Percentiles rank a stretch among this genome's conserved stretches.
phyloP scores from a whole-genome alignment of 768 basidiomycete genomes.

The Multifurca ochricompacta region DNA sequence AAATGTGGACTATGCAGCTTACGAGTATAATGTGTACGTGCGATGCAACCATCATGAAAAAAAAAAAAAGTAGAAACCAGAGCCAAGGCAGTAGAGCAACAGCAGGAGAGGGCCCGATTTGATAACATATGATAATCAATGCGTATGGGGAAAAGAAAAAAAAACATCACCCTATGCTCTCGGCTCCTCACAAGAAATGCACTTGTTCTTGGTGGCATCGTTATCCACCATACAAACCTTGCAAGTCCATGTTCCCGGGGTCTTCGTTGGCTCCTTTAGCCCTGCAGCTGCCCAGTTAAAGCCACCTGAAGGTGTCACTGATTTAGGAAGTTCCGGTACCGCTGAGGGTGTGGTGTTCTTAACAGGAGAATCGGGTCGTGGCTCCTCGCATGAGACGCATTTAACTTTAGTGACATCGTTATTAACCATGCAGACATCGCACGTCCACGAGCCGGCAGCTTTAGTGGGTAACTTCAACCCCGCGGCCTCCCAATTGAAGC shows the following conservation, averaged over 20 bases:
- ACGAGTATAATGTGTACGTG: slow-evolving; percentile 22
- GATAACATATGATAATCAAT: slow-evolving; percentile 17
- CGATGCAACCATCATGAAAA: background rate
- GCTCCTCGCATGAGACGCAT: slow-evolving; percentile 43
- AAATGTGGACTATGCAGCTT: slow-evolving; percentile 21
- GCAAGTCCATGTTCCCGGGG: slow-evolving; percentile 34
- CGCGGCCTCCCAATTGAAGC: slow-evolving; percentile 29
- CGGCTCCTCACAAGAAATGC: slow-evolving; percentile 27
- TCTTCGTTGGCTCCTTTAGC: slow-evolving; percentile 25
- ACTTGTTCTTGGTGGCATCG: slow-evolving; percentile 25
- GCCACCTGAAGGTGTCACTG: slow-evolving; percentile 5
- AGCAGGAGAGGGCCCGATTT: background rate
- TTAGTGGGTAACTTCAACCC: slow-evolving; percentile 23
- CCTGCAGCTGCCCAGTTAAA: slow-evolving; percentile 38
- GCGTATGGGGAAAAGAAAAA: background rate
- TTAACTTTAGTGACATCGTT: slow-evolving; percentile 40
- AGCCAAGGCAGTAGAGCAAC: background rate
- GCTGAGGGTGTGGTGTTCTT: background rate
- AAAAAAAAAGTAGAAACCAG: background rate
- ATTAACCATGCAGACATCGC: slow-evolving; percentile 27
- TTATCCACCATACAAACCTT: slow-evolving; percentile 29
- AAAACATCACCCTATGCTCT: slow-evolving; percentile 5
- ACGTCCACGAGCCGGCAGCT: slow-evolving; percentile 24
- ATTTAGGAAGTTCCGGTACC: background rate
- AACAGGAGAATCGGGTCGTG: background rate